Evolutionary conservation across 1,139 yeast genomes (phyloP), one percentile per base, ranked within the genome.

Genomic region (Pichia sp.): DNA sequence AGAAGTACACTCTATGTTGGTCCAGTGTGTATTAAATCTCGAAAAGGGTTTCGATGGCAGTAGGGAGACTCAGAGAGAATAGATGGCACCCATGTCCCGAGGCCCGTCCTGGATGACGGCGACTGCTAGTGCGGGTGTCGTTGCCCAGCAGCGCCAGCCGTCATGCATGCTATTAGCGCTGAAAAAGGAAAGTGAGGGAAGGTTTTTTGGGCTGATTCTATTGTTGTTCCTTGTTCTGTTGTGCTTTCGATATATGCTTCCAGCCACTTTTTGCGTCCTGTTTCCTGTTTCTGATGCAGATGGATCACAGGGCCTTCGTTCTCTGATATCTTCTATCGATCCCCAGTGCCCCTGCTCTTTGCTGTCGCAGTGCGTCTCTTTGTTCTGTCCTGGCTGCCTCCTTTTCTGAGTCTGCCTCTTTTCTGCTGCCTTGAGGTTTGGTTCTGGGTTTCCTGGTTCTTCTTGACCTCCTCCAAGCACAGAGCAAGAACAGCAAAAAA

Each of bases 191-290:
- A 46, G 42, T 16, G 40, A 34, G 15, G 23, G 49, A 46, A 46
- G 31, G 16, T 46, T 32, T 34, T 36, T n/a, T 15, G 5, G 42
- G 5, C n/a, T 34, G 42, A 46, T 46, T 46, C 49, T 34, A 46
- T 46, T 46, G 49, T 46, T 36, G n/a, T n/a, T 16, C 16, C 13
- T 23, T 49, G 34, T 43, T 43, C 47, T 49, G 52, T 49, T 50
- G 23, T 50, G 44, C 26, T 50, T 50, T 44, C 32, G 41, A 16
- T 34, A 19, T 43, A 29, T 50, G 30, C 34, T 32, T 45, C 52
- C 52, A 50, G 52, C 52, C 52, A 50, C 52, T 23, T 50, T 16
- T 8, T 10, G 29, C 36, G n/a, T 29, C n/a, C 11, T 29, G 29
- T 38, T 38, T 38, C 41, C 41, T 38, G 41, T 38, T 38, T 38